Conservation (phyloP, 2,329 filamentous ascomycete species). For the Dendrostoma leiphaemia region DNA sequence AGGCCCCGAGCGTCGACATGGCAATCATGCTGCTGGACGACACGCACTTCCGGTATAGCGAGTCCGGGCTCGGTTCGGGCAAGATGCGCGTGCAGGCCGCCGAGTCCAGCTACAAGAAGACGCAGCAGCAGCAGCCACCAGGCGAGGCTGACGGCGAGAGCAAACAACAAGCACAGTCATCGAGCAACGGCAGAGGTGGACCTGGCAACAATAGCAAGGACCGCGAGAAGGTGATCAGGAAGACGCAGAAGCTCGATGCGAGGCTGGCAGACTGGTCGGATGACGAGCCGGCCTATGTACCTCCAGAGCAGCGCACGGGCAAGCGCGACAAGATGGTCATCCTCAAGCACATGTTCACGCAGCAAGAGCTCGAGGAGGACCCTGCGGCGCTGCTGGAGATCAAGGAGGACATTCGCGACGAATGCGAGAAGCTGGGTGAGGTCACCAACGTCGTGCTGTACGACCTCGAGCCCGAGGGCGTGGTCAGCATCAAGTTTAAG, state of each 20-base stretch:
- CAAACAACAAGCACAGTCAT: conserved; percentile 34
- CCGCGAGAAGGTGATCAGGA: conserved; percentile 86
- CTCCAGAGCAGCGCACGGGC: conserved; percentile 41
- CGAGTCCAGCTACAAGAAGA: conserved; percentile 89
- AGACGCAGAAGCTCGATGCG: conserved; percentile 86
- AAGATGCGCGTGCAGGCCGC: conserved; percentile 81
- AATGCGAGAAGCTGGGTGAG: conserved; percentile 80
- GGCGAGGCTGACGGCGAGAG: conserved; percentile 30
- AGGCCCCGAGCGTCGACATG: conserved; percentile 86
- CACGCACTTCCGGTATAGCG: conserved; percentile 70
- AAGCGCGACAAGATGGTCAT: conserved; percentile 80
- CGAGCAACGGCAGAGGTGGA: conserved; percentile 3
- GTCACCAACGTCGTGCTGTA: conserved; percentile 92
- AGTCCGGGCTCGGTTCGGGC: conserved; percentile 51
- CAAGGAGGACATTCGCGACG: conserved; percentile 89
- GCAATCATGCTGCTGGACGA: conserved; percentile 80
- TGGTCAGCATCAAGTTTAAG: conserved; percentile 81
- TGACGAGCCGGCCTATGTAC: conserved; percentile 64
- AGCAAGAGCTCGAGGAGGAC: conserved; percentile 81
- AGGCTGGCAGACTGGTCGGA: conserved; percentile 96
- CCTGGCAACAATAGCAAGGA: conserved; percentile 54
- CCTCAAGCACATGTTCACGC: conserved; percentile 89
- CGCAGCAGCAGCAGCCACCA: conserved; percentile 59
- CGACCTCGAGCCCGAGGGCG: conserved; percentile 79
- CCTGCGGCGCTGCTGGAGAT: conserved; percentile 82